Conservation (phyloP, 1,284 basidiomycete genomes). For the Ustilago nuda region DNA sequence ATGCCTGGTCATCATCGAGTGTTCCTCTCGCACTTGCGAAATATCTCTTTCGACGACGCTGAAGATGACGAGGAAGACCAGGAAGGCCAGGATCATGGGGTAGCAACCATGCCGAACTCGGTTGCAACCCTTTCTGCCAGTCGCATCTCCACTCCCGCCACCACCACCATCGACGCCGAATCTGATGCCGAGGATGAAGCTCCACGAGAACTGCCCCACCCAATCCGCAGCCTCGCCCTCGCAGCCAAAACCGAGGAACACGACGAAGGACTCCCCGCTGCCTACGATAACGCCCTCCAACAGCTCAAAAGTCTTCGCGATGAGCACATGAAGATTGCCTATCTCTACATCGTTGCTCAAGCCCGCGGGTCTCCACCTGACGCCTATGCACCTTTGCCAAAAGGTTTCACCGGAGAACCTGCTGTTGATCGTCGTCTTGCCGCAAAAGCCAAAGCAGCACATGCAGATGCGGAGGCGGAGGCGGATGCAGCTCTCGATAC, state of each 20-base stretch:
- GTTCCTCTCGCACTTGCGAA: slow-evolving; percentile 82
- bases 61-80: slow-evolving; percentile 20
- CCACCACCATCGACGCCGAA: neutral
- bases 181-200: neutral
- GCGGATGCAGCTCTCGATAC: slow-evolving; percentile 34
- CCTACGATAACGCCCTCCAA: slow-evolving; percentile 79
- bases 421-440: slow-evolving; percentile 21
- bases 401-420: slow-evolving; percentile 43
- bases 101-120: neutral
- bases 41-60: slow-evolving; percentile 45
- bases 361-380: slow-evolving; percentile 53
- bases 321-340: slow-evolving; percentile 86
- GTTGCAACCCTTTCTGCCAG: slow-evolving; percentile 3
- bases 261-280: slow-evolving; percentile 48
- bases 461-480: slow-evolving; percentile 24
- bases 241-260: slow-evolving; percentile 36
- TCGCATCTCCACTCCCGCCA: neutral
- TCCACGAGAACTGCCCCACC: slow-evolving; percentile 34
- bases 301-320: slow-evolving; percentile 85
- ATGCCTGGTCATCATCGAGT: slow-evolving; percentile 76
- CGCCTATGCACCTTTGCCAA: slow-evolving; percentile 52
- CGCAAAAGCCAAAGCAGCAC: slow-evolving; percentile 25
- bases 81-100: neutral
- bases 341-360: slow-evolving; percentile 76
- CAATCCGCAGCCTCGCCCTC: slow-evolving; percentile 58